Conservation (phyloP, 768 basidiomycete species). For the Pisolithus marmoratus region DNA sequence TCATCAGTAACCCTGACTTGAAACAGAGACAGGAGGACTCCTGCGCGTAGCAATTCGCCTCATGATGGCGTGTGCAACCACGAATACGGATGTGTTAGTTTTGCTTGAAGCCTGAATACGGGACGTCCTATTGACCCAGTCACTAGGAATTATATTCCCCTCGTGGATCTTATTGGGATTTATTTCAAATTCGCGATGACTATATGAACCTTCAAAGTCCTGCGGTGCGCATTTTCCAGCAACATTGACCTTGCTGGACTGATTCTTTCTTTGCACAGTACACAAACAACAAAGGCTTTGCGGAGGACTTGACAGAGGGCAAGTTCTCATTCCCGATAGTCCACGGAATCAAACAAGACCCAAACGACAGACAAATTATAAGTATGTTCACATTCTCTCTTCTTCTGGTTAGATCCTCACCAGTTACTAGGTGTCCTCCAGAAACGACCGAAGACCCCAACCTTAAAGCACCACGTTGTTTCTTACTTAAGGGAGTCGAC, state of each 20-base stretch:
- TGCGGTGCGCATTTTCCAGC: slow-evolving; percentile 5
- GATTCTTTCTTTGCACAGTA: slow-evolving; percentile 49
- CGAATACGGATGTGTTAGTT: slow-evolving; percentile 52
- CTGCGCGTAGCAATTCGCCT: slow-evolving; percentile 88
- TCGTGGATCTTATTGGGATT: slow-evolving; percentile 52
- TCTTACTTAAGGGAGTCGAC: slow-evolving; percentile 72
- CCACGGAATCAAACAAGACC: slow-evolving; percentile 79
- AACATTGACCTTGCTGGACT: background rate
- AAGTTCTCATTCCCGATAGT: slow-evolving; percentile 97
- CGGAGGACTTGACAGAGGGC: slow-evolving; percentile 92
- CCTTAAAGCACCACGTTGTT: slow-evolving; percentile 77
- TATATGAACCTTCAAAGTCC: slow-evolving; percentile 34
- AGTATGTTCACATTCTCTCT: slow-evolving; percentile 48
- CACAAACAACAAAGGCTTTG: slow-evolving; percentile 77
- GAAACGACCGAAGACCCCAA: slow-evolving; percentile 77
- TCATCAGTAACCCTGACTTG: background rate
- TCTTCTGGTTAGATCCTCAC: background rate
- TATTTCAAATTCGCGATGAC: slow-evolving; percentile 59
- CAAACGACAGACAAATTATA: slow-evolving; percentile 71
- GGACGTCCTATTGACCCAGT: background rate
- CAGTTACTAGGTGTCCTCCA: slow-evolving; percentile 72
- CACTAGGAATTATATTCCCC: slow-evolving; percentile 46
- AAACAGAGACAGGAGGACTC: slow-evolving; percentile 87
- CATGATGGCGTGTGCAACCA: slow-evolving; percentile 85
- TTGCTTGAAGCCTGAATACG: background rate